These are phyloP conservation scores for Solanum verrucosum DNA, from an alignment of 257 asterid species.

Conservation along the genomic window DNA sequence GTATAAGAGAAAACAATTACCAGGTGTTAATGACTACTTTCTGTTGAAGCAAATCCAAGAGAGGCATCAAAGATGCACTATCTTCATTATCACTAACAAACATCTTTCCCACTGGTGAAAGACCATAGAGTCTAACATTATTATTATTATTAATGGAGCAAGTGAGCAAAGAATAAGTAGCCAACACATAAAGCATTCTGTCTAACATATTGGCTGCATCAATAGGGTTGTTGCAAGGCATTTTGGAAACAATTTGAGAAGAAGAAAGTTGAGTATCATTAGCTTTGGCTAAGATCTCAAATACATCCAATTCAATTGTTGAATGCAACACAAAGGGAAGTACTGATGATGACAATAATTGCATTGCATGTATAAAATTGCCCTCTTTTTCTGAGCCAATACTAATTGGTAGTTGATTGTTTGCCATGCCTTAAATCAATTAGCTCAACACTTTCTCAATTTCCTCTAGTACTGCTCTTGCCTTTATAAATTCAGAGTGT, in stretches of 20 bases:
- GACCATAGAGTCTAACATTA: not conserved
- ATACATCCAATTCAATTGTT: constrained; percentile 17
- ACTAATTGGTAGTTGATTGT: too few species aligned
- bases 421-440: too few species aligned
- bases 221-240: not conserved
- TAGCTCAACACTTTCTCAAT: too few species aligned
- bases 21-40: constrained; percentile 6
- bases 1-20: not conserved
- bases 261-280: constrained; percentile 12
- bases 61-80: constrained; percentile 11
- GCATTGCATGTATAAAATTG: constrained; percentile 2
- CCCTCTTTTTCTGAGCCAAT: constrained; percentile 1
- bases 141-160: not conserved
- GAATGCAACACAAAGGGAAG: constrained; percentile 7
- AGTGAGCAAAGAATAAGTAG: constrained; percentile 7
- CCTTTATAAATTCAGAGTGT: too few species aligned
- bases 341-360: too few species aligned
- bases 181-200: constrained; percentile 22
- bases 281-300: constrained; percentile 17
- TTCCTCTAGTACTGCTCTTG: too few species aligned
- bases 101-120: constrained; percentile 12
- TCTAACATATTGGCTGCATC: constrained; percentile 13
- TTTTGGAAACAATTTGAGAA: constrained; percentile 10
- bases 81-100: constrained; percentile 10
- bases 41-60: constrained; percentile 4